Evolutionary conservation across 2,329 filamentous ascomycete genomes (phyloP), one percentile per base, ranked within the genome.

Genomic region (Fusarium sp.): DNA sequence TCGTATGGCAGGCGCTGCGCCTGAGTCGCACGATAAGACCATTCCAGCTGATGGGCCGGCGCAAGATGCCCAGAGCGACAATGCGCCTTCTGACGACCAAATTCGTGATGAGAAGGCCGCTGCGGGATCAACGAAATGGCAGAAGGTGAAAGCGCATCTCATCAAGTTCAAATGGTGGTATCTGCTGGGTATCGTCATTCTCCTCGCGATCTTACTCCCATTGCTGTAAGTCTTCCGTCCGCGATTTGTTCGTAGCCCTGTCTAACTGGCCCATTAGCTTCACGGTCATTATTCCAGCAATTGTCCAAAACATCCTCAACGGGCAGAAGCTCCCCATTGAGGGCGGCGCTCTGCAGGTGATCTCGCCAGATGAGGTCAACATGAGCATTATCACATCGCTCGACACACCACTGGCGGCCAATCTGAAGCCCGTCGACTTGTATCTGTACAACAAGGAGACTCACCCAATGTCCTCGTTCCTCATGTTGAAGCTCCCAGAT

Each of bases 111-210:
- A 73, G 21, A 60, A 65, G 2, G n/a, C 25, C 7, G 42, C 28
- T 10, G 23, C 56, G 20, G 54, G 42, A 3, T 43, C 47, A 2
- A 66, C 69, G 14, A 77, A 80, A 67, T 77, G 74, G 61, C 75
- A 84, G 59, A 83, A 81, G 62, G 18, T 71, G 9, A 53, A 53
- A 59, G 72, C 73, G 2, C 84, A 85, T 70, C 82, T 79, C 59
- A 72, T 75, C n/a, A 76, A 78, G 30, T 84, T 82, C 60, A 82
- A 80, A 76, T 80, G 80, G 75, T 80, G 80, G 75, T 84, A 85
- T 69, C 50, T 83, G 5, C 72, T 82, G n/a, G 81, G 71, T 18
- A 54, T 77, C 14, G 69, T 83, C 32, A 73, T 84, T 28, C 77
- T 85, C 7, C 77, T 83, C 3, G 80, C 80, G 8, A 84, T 85